These are phyloP conservation scores for Arctium minus DNA, from an alignment of 129 eudicot genomes.

Conservation along the genomic window DNA sequence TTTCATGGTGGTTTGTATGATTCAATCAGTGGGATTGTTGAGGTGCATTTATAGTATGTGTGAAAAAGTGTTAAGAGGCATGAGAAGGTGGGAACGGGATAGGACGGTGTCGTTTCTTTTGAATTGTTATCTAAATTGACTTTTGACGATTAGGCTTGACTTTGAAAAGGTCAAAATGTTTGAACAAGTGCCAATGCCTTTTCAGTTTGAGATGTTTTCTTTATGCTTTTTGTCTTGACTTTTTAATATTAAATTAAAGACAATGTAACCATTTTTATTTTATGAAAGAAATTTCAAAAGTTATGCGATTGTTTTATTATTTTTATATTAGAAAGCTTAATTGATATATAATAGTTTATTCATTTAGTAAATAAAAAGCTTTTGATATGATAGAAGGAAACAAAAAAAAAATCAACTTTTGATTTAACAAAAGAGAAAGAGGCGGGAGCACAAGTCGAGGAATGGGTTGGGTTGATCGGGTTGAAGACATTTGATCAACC, in stretches of 20 bases:
- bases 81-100: background rate
- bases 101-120: background rate
- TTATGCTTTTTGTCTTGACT: background rate
- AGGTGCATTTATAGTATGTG: background rate
- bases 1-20: conserved; percentile 5
- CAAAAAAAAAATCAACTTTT: no score
- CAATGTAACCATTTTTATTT: background rate
- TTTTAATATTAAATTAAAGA: background rate
- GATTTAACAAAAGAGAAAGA: no score
- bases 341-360: no score
- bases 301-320: no score
- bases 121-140: background rate
- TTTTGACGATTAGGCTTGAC: background rate
- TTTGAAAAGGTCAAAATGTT: background rate
- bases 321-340: no score
- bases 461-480: no score
- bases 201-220: background rate
- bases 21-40: background rate
- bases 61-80: background rate
- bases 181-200: background rate
- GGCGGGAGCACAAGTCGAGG: no score
- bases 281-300: background rate
- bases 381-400: no score
- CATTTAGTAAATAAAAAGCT: no score
- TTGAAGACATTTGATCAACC: no score